A percentile compares a stretch with the other conserved stretches of the same genome.
Evolutionary conservation across 1,284 basidiomycete species (phyloP).

Genomic region (Heimioporus retisporus): DNA sequence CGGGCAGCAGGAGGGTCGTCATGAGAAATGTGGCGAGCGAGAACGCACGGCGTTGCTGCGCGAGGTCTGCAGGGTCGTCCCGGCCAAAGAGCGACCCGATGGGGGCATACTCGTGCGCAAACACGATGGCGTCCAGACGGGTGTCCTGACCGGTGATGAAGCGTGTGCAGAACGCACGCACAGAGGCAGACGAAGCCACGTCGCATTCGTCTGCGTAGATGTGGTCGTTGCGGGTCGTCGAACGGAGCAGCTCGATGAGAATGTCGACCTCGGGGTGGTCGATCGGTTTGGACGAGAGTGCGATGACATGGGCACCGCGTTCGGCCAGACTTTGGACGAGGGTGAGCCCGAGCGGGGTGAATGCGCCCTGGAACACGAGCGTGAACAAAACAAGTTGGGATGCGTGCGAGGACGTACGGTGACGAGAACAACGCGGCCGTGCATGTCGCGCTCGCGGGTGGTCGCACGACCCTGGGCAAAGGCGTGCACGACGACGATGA

Average conservation of each 20-base stretch:
- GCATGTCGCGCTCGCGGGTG: constrained; percentile 76
- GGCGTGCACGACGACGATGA: constrained; percentile 61
- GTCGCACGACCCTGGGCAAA: constrained; percentile 77
- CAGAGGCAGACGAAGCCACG: constrained; percentile 67
- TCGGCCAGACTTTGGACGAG: constrained; percentile 72
- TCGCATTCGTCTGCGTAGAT: constrained; percentile 80
- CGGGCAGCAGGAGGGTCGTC: constrained; percentile 80
- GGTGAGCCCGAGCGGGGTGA: constrained; percentile 77
- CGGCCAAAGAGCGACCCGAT: constrained; percentile 60
- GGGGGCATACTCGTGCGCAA: constrained; percentile 78
- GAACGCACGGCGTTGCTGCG: constrained; percentile 53
- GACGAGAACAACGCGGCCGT: constrained; percentile 76
- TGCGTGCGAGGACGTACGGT: no score
- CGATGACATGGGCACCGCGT: constrained; percentile 72
- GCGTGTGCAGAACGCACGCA: constrained; percentile 73
- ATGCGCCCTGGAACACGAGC: constrained; percentile 50
- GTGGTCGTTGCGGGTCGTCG: no score
- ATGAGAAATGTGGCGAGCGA: constrained; percentile 83
- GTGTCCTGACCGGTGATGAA: constrained; percentile 74
- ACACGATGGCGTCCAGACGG: constrained; percentile 76
- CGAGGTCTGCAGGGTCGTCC: constrained; percentile 31
- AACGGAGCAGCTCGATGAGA: no score
- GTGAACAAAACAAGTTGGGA: no score
- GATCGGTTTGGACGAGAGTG: constrained; percentile 51
- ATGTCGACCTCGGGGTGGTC: constrained; percentile 65